These are phyloP conservation scores for Colletotrichum sp. DNA, from an alignment of 2,329 filamentous ascomycete genomes.

Conservation along the genomic window DNA sequence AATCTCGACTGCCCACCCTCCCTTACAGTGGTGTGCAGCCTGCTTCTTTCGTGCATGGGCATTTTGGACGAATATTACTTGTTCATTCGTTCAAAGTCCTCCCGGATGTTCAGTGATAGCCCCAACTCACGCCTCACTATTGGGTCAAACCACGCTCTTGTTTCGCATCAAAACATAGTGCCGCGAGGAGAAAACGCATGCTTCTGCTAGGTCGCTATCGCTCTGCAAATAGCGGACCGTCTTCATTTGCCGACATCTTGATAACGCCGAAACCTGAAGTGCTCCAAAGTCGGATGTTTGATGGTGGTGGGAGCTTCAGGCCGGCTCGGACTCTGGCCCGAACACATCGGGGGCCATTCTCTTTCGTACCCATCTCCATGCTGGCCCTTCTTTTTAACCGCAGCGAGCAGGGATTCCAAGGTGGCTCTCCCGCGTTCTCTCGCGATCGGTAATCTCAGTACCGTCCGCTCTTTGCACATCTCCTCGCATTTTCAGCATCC, in stretches of 20 bases:
- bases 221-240: background rate
- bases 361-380: background rate
- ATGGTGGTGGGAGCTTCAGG: background rate
- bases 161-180: background rate
- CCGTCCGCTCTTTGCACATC: background rate
- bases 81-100: background rate
- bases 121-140: background rate
- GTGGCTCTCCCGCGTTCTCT: background rate
- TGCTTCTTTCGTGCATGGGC: background rate
- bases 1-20: background rate
- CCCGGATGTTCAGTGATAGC: background rate
- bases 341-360: background rate
- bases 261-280: constrained; percentile 1
- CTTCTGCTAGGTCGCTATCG: background rate
- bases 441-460: background rate
- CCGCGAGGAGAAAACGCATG: background rate
- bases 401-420: background rate
- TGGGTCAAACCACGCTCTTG: background rate
- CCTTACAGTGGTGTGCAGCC: background rate
- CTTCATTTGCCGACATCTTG: background rate
- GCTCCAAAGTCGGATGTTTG: background rate
- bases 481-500: background rate
- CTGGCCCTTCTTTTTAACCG: background rate
- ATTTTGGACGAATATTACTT: background rate
- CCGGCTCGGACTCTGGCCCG: background rate